Evolutionary conservation across 176 grass and related monocot species (phyloP).

Genomic region (Triticum dicoccoides): DNA sequence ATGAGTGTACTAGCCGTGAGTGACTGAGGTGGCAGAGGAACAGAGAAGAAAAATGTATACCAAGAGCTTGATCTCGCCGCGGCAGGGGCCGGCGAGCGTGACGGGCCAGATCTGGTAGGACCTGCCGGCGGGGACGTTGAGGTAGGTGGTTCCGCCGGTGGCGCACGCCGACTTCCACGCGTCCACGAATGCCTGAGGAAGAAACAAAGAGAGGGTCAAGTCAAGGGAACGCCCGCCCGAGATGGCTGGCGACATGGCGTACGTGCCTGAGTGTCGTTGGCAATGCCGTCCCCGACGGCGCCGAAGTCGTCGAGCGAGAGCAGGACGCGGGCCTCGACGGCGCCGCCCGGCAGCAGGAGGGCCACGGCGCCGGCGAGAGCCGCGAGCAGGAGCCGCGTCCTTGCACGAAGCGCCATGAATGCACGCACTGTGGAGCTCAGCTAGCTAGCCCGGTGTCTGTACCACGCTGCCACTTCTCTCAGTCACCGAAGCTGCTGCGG

Average conservation of each 20-base stretch:
- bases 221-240: background rate
- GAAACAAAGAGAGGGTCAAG: background rate
- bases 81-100: constrained; percentile 59
- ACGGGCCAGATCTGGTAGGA: constrained; percentile 51
- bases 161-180: constrained; percentile 60
- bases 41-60: too few species aligned
- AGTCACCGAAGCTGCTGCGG: background rate
- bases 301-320: constrained; percentile 65
- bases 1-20: too few species aligned
- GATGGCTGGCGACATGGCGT: background rate
- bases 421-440: background rate
- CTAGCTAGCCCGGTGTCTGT: background rate
- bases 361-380: background rate
- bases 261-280: constrained; percentile 55
- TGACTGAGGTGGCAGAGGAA: too few species aligned
- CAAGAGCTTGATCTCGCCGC: constrained; percentile 35
- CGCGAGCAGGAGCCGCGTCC: constrained; percentile 23
- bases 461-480: background rate
- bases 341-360: background rate
- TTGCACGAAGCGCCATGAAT: background rate
- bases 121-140: constrained; percentile 54
- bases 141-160: constrained; percentile 5
- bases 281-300: constrained; percentile 57
- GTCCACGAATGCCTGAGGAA: constrained; percentile 43
- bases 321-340: constrained; percentile 26